phyloP scores from a whole-genome alignment of 2,329 filamentous ascomycete species.

The Talaromyces verruculosus region DNA sequence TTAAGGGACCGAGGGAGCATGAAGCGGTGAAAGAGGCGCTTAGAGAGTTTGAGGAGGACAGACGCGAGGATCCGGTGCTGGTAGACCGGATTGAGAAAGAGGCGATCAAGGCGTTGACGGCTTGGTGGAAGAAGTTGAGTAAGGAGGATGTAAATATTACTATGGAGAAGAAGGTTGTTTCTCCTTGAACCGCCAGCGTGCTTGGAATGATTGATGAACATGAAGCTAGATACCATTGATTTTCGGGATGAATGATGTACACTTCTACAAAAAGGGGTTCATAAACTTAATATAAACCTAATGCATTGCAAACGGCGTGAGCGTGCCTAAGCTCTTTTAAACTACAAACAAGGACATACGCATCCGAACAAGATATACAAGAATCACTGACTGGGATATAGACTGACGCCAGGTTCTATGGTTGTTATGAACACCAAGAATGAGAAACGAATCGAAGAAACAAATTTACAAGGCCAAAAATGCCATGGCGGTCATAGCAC shows the following conservation, averaged over 20 bases:
- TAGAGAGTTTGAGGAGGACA: neutral
- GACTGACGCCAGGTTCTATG: slow-evolving; percentile 1
- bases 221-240: neutral
- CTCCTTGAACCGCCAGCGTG: neutral
- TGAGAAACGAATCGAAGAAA: slow-evolving; percentile 1
- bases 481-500: slow-evolving; percentile 19
- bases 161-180: neutral
- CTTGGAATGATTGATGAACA: neutral
- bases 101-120: neutral
- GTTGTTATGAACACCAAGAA: neutral
- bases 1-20: neutral
- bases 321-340: neutral
- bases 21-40: slow-evolving; percentile 5
- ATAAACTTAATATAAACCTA: neutral
- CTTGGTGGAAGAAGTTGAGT: slow-evolving; percentile 14
- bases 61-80: slow-evolving; percentile 12
- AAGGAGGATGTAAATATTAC: neutral
- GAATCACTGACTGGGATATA: neutral
- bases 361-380: neutral
- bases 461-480: slow-evolving; percentile 18
- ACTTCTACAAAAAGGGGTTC: neutral
- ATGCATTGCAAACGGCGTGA: neutral
- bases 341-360: slow-evolving; percentile 4
- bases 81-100: slow-evolving; percentile 12
- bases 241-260: neutral